phyloP scores from a whole-genome alignment of 139 green algal genomes.

The Haematococcus lacustris region DNA sequence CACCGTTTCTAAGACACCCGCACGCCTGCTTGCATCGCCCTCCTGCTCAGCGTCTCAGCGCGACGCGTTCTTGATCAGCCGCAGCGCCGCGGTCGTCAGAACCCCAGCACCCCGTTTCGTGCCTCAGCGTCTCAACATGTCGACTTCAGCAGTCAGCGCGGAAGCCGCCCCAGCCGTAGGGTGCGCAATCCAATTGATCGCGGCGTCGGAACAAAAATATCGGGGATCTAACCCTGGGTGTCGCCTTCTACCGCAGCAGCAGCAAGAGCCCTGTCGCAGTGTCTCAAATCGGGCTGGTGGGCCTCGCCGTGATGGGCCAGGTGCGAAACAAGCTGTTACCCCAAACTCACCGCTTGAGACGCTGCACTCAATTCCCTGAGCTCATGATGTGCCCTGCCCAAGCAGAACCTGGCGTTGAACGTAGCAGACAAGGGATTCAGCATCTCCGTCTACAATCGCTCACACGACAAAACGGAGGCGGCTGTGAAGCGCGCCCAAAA shows the following conservation, averaged over 20 bases:
- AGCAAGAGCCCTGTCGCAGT: neutral
- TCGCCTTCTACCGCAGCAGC: too few relatives aligned
- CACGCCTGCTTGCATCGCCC: too few relatives aligned
- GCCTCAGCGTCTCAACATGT: too few relatives aligned
- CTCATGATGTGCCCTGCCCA: neutral
- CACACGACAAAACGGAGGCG: conserved; percentile 89
- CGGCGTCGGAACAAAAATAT: too few relatives aligned
- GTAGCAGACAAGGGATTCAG: conserved; percentile 95
- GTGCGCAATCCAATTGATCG: conserved; percentile 23
- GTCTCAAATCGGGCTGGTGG: conserved; percentile 84
- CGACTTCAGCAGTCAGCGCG: conserved; percentile 83
- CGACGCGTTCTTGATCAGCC: too few relatives aligned
- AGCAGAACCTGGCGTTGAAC: conserved; percentile 98
- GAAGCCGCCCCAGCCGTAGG: conserved; percentile 82
- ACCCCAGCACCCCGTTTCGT: too few relatives aligned
- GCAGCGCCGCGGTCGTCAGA: too few relatives aligned
- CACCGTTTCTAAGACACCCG: too few relatives aligned
- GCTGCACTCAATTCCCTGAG: neutral
- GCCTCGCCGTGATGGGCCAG: conserved; percentile 98
- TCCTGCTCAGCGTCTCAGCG: too few relatives aligned
- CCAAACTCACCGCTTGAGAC: neutral
- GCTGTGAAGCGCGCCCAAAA: conserved; percentile 84
- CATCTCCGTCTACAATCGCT: conserved; percentile 96
- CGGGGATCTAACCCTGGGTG: too few relatives aligned
- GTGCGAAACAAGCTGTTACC: conserved; percentile 29